Evolutionary conservation across 352 stramenopile species (phyloP), one percentile per base, ranked within the genome.

Genomic region (Globisporangium nodosum): DNA sequence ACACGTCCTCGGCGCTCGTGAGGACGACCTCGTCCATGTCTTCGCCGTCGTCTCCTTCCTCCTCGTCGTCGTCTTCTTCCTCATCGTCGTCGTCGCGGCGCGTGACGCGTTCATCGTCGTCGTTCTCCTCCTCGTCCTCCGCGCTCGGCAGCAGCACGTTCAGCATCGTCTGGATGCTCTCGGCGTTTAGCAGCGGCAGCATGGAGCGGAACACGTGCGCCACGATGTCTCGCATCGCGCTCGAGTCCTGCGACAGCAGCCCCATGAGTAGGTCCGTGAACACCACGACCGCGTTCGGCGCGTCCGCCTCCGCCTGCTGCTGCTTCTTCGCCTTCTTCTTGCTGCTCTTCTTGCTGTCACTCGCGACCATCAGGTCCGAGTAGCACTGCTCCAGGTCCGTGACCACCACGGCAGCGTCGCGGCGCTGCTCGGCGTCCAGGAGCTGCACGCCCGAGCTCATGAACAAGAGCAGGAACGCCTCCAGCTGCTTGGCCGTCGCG

Each of bases 251-350:
- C 27, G 85, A 80, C 40, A 95, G 67, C 64, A 93, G 61, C 74
- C 81, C 89, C 69, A 95, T 61, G 49, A 95, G 64, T 71, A 93
- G 61, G 66, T 95, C 85, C 15, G 78, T 90, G 15, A 95, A 70
- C 61, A 95, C 85, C 20, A 90, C 75, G 18, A 93, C 69, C 8
- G 83, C 76, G 20, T 90, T 71, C 16, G 73, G 61, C 43, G 70
- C 42, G 0, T 55, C 49, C 46, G 73, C 61, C 1, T 52, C 54
- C 20, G 43, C 51, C 20, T 56, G 31, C 31, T 20, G 39, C 40
- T 27, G 48, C 31, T 70, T 66, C 62, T 78, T 83, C 47, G 57
- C 37, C 15, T 33, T 63, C 54, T 75, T 71, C 52, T 75, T 72
- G 7, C 20, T 61, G 39, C 45, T 66, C 27, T 49, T 62, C 27